These are phyloP conservation scores for Phragmites australis DNA, from an alignment of 176 grass and related monocot genomes.

Conservation along the genomic window DNA sequence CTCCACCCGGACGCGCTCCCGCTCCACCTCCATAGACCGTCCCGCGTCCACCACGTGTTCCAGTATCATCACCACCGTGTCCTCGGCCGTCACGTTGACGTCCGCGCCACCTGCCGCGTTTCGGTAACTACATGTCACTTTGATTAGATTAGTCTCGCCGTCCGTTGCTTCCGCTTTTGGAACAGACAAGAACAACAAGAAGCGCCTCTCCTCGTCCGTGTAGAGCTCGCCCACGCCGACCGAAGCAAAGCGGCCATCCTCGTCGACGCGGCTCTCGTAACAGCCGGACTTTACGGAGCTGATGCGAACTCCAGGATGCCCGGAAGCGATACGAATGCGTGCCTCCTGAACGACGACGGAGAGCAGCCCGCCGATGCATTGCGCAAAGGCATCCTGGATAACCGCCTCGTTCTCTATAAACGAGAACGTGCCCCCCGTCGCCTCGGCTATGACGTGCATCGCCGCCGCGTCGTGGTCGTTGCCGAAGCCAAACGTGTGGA, in stretches of 20 bases:
- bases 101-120: slow-evolving; percentile 19
- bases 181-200: slow-evolving; percentile 50
- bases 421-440: slow-evolving; percentile 71
- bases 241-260: slow-evolving; percentile 33
- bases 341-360: slow-evolving; percentile 57
- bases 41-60: neutral
- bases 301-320: slow-evolving; percentile 36
- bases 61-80: slow-evolving; percentile 26
- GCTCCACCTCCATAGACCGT: slow-evolving; percentile 39
- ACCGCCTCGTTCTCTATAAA: slow-evolving; percentile 59
- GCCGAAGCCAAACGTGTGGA: slow-evolving; percentile 88
- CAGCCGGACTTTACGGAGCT: slow-evolving; percentile 45
- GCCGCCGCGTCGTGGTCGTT: slow-evolving; percentile 66
- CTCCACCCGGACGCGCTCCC: slow-evolving; percentile 42
- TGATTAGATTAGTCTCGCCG: slow-evolving; percentile 37
- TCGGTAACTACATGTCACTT: slow-evolving; percentile 41
- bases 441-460: slow-evolving; percentile 60
- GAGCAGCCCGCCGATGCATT: slow-evolving; percentile 76
- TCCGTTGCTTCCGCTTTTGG: neutral
- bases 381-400: slow-evolving; percentile 78
- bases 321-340: slow-evolving; percentile 19
- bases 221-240: slow-evolving; percentile 53
- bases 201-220: slow-evolving; percentile 68
- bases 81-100: slow-evolving; percentile 32
- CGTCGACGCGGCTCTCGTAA: slow-evolving; percentile 52